These are phyloP conservation scores for Tripidium arundinaceum DNA, from an alignment of 202 grass and related monocot species.

Conservation along the genomic window DNA sequence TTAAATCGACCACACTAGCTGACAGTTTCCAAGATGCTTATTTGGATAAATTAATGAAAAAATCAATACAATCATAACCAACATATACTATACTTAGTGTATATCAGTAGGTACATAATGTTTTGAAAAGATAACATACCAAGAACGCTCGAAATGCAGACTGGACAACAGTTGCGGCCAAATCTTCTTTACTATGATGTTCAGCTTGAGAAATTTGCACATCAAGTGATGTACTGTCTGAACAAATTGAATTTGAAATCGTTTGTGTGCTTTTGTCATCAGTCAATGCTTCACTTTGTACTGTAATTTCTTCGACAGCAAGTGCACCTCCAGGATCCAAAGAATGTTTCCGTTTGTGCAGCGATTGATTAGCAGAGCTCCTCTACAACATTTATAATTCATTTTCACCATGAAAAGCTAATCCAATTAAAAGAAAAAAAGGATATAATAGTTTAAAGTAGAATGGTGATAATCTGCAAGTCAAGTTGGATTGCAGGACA, in stretches of 20 bases:
- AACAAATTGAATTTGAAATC: conserved; percentile 44
- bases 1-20: neutral
- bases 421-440: conserved; percentile 5
- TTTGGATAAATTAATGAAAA: neutral
- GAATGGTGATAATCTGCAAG: neutral
- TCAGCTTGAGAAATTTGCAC: conserved; percentile 42
- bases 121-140: conserved; percentile 48
- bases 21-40: conserved; percentile 3
- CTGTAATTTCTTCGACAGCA: conserved; percentile 41
- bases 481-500: neutral
- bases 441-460: conserved; percentile 7
- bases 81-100: neutral
- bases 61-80: neutral
- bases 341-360: conserved; percentile 51
- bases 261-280: conserved; percentile 29
- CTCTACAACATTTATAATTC: conserved; percentile 41
- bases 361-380: conserved; percentile 32
- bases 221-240: conserved; percentile 36
- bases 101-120: neutral
- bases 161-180: conserved; percentile 82
- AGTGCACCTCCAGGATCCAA: conserved; percentile 19
- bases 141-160: conserved; percentile 89
- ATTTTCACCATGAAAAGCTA: neutral
- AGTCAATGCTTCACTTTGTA: conserved; percentile 36
- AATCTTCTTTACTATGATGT: conserved; percentile 39